phyloP scores from a whole-genome alignment of 345 rosid genomes.

The Gossypium arboreum region DNA sequence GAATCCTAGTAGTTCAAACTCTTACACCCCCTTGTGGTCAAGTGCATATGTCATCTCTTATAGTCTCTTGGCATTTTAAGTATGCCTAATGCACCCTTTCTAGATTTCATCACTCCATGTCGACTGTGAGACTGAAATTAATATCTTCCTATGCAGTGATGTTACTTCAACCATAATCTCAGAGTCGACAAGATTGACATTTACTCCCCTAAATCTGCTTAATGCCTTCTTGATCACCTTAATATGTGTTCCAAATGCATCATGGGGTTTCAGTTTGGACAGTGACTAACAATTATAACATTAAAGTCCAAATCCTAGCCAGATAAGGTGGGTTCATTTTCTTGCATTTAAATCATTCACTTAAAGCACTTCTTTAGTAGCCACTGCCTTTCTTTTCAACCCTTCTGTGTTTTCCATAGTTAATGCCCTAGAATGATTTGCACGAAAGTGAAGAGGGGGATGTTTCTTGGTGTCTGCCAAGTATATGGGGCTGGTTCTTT shows the following conservation, averaged over 20 bases:
- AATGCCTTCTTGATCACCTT: conserved; percentile 17
- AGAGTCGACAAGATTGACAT: conserved; percentile 30
- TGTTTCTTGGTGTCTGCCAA: background rate
- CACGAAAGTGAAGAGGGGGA: background rate
- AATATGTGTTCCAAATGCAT: conserved; percentile 15
- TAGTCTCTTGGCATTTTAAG: background rate
- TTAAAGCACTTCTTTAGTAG: conserved; percentile 2
- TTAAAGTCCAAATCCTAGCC: conserved; percentile 5
- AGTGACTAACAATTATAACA: background rate
- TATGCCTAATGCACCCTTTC: background rate
- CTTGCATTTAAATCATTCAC: conserved; percentile 12
- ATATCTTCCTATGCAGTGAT: conserved; percentile 32
- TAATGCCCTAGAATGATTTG: background rate
- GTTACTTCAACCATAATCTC: conserved; percentile 32
- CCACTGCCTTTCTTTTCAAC: background rate
- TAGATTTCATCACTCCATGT: conserved; percentile 7
- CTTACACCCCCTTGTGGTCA: background rate
- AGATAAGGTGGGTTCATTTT: background rate
- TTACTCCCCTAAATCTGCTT: conserved; percentile 27
- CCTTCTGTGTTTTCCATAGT: background rate
- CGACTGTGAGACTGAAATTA: conserved; percentile 20
- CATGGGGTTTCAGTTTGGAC: background rate
- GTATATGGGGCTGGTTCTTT: background rate
- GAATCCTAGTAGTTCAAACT: background rate
- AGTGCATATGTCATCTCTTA: background rate